These are phyloP conservation scores for Penicillium antarcticum DNA, from an alignment of 495 filamentous ascomycete species.

Conservation along the genomic window DNA sequence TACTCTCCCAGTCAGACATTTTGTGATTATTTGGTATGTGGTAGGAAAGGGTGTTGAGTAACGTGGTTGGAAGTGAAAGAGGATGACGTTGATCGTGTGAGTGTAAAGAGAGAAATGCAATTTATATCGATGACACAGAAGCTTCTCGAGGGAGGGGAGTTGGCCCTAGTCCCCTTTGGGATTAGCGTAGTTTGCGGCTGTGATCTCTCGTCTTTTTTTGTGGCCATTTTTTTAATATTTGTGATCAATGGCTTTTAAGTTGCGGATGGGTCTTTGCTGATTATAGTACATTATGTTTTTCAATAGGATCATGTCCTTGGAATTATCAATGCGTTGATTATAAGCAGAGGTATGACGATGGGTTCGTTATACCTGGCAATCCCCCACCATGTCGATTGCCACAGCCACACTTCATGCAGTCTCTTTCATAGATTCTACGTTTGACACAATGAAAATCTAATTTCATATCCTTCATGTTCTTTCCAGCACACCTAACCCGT, in stretches of 20 bases:
- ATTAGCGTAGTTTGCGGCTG: constrained; percentile 1
- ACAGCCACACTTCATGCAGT: background rate
- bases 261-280: background rate
- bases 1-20: constrained; percentile 75
- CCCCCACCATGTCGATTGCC: background rate
- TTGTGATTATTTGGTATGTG: constrained; percentile 13
- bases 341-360: no score
- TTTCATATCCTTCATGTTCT: no score
- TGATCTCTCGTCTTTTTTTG: background rate
- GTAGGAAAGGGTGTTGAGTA: constrained; percentile 5
- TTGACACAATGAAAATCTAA: no score
- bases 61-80: background rate
- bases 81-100: constrained; percentile 28
- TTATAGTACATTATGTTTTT: background rate
- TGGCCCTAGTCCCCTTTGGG: constrained; percentile 26
- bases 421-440: background rate
- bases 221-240: background rate
- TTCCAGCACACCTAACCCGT: no score
- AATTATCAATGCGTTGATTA: background rate
- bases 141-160: constrained; percentile 40
- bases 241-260: background rate
- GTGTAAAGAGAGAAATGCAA: constrained; percentile 31
- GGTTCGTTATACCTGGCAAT: background rate
- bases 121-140: constrained; percentile 46
- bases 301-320: no score